phyloP scores from a whole-genome alignment of 2,329 filamentous ascomycete genomes.

The Penicillium occitanis region DNA sequence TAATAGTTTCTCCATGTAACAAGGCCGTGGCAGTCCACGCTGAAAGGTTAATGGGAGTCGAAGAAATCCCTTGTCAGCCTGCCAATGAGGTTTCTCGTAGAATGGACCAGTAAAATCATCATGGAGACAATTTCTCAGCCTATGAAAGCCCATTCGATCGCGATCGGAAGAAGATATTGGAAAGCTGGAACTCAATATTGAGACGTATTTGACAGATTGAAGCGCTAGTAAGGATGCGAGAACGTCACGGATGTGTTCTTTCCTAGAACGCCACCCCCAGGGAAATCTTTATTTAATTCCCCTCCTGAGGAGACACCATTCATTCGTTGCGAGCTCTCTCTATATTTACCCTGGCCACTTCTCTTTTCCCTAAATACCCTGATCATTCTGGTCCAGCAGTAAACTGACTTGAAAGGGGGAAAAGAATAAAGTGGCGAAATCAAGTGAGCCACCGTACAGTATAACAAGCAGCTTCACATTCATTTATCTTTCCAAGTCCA shows the following conservation, averaged over 20 bases:
- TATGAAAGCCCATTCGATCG: not conserved
- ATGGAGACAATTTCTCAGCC: not conserved
- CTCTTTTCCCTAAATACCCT: not conserved
- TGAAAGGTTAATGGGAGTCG: not conserved
- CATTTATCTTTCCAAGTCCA: not conserved
- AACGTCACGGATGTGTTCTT: slow-evolving; percentile 7
- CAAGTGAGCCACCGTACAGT: slow-evolving; percentile 1
- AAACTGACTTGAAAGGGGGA: not conserved
- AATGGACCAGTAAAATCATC: not conserved
- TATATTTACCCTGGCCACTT: not conserved
- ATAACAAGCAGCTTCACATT: slow-evolving; percentile 7
- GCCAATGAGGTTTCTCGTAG: slow-evolving; percentile 13
- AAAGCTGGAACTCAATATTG: slow-evolving; percentile 12
- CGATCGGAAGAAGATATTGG: slow-evolving; percentile 12
- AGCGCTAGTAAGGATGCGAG: slow-evolving; percentile 9
- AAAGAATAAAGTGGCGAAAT: not conserved
- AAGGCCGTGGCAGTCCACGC: slow-evolving; percentile 1
- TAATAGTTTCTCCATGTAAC: slow-evolving; percentile 19
- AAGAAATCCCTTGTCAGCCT: not conserved
- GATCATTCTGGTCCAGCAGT: not conserved
- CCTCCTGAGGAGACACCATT: not conserved
- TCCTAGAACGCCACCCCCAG: slow-evolving; percentile 12
- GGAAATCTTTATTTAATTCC: not conserved
- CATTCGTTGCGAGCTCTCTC: not conserved
- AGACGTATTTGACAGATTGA: slow-evolving; percentile 11